A percentile compares a stretch with the other conserved stretches of the same genome.
These are phyloP conservation scores for Porcisia hertigi DNA, from an alignment of 208 protist species.

Conservation along the genomic window DNA sequence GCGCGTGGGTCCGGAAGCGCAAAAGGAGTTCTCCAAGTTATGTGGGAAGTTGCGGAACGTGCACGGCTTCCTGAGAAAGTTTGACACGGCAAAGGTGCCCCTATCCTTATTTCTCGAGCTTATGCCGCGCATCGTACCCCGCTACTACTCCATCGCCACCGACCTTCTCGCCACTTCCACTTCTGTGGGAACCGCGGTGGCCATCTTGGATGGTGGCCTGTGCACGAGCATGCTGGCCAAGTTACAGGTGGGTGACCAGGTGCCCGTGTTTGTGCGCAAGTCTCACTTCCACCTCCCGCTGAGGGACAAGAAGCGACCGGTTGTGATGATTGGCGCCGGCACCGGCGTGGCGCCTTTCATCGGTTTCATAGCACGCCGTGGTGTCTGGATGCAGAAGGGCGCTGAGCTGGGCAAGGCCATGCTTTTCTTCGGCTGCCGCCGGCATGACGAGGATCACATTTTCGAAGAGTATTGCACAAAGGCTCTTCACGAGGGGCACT, in stretches of 20 bases:
- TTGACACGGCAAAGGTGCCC: conserved; percentile 77
- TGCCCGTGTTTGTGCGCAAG: conserved; percentile 92
- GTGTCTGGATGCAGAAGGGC: conserved; percentile 75
- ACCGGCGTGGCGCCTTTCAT: conserved; percentile 96
- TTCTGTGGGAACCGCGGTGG: conserved; percentile 83
- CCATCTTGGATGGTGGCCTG: conserved; percentile 89
- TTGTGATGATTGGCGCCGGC: conserved; percentile 96
- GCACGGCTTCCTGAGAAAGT: conserved; percentile 83
- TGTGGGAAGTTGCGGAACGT: conserved; percentile 71
- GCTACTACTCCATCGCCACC: conserved; percentile 97
- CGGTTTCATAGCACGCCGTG: conserved; percentile 93
- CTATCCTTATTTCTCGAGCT: conserved; percentile 89
- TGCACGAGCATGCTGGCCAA: conserved; percentile 89
- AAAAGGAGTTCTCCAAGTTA: conserved; percentile 78
- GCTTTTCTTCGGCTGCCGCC: conserved; percentile 92
- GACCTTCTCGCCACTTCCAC: conserved; percentile 78
- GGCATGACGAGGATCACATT: conserved; percentile 78
- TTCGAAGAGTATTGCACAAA: conserved; percentile 75
- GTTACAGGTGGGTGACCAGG: conserved; percentile 56
- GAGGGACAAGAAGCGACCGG: conserved; percentile 67
- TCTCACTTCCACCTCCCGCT: conserved; percentile 93
- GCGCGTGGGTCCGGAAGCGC: conserved; percentile 64
- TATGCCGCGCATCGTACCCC: conserved; percentile 91
- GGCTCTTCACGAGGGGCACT: conserved; percentile 62
- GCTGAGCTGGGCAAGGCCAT: conserved; percentile 64